Percentiles rank a stretch among this genome's conserved stretches.
These are phyloP conservation scores for Collybia nuda DNA, from an alignment of 768 basidiomycete genomes.

Conservation along the genomic window DNA sequence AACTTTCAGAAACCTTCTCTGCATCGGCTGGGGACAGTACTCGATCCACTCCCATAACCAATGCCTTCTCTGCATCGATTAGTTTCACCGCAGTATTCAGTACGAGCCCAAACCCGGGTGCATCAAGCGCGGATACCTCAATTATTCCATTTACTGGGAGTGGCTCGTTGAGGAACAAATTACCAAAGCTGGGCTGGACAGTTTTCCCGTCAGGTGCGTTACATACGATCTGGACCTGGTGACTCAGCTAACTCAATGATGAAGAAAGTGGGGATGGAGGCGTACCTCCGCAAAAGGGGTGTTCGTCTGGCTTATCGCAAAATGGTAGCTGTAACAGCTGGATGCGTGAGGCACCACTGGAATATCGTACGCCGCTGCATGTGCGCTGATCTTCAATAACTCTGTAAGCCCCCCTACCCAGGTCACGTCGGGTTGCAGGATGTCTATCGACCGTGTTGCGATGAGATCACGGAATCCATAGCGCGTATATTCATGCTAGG, in stretches of 20 bases:
- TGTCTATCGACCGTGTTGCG: constrained; percentile 25
- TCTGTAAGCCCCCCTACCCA: constrained; percentile 31
- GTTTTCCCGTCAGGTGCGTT: constrained; percentile 11
- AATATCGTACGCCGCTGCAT: constrained; percentile 45
- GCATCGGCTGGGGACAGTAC: background rate
- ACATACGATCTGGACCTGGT: constrained; percentile 4
- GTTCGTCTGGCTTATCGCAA: constrained; percentile 38
- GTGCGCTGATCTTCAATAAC: constrained; percentile 29
- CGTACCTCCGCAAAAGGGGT: constrained; percentile 10
- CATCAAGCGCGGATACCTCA: constrained; percentile 27
- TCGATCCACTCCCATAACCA: background rate
- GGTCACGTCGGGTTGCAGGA: constrained; percentile 28
- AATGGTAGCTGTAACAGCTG: constrained; percentile 47
- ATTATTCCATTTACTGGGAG: constrained; percentile 34
- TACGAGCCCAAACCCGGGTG: constrained; percentile 37
- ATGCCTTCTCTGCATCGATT: constrained; percentile 9
- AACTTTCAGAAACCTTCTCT: too few species aligned
- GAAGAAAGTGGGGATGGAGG: background rate
- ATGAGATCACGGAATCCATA: constrained; percentile 31
- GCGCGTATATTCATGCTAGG: constrained; percentile 27
- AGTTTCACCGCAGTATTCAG: constrained; percentile 29
- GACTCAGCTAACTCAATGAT: background rate
- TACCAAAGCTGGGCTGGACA: constrained; percentile 23
- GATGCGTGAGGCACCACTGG: constrained; percentile 47
- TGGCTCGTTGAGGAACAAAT: constrained; percentile 40